Evolutionary conservation across 148 eudicot genomes (phyloP), one percentile per base, ranked within the genome.

Genomic region (Dianthus caryophyllus): DNA sequence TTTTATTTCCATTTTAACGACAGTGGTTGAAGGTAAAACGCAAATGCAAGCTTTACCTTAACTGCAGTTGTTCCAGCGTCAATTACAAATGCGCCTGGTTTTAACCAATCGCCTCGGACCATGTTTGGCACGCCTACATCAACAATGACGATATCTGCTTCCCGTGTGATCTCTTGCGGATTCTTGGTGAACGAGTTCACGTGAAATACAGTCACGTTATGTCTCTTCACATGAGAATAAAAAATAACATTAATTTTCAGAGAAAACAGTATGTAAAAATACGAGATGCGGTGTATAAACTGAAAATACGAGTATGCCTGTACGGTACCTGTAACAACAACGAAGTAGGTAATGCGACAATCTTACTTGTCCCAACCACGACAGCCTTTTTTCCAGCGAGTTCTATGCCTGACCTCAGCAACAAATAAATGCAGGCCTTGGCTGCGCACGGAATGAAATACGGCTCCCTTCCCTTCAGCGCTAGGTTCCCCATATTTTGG

Each of bases 71-170:
- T 67, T 41, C 83, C 85, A 53, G 81, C 78, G 72, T 84, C 88
- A 56, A 84, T 82, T 30, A 84, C 82, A 47, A 84, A 69, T 1
- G 78, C 83, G 48, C 85, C 88, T 58, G 77, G 78, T 69, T 77
- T 84, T 36, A 82, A 69, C 88, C 88, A 84, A 68, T 73, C 66
- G 52, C 88, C 88, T 74, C 84, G 79, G 46, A 84, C 77, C 76
- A 82, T 14, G 63, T 84, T 79, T 11, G 88, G 85, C 56, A 77
- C 68, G 4, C 88, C 84, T 0, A 73, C 84, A 82, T 84, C 88
- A 53, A 82, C 49, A 31, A 84, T 73, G 58, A 84, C 60, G 41
- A 84, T 84, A 62, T 84, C 85, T 61, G 85, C 85, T 65, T 73
- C 77, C 51, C 79, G 53, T 6, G 88, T 84, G 49, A 81, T 12